phyloP scores from a whole-genome alignment of 1,284 basidiomycete genomes.

The Tilletia setariae region DNA sequence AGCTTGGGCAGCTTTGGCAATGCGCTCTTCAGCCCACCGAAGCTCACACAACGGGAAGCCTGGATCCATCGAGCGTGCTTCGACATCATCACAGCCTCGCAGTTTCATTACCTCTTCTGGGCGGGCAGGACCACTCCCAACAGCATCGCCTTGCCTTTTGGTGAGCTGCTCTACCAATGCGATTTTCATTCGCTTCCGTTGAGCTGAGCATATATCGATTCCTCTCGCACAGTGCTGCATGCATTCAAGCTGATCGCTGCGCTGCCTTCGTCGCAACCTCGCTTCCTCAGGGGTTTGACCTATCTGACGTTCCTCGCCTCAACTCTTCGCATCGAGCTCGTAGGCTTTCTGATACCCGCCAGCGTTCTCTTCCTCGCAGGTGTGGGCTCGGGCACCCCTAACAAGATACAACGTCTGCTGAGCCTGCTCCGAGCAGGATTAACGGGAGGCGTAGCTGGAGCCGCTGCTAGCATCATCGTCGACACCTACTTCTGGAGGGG shows the following conservation, averaged over 20 bases:
- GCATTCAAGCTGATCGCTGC: constrained; percentile 63
- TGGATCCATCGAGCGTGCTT: constrained; percentile 43
- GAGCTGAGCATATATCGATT: not conserved
- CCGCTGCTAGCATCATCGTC: constrained; percentile 56
- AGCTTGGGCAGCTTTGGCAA: constrained; percentile 67
- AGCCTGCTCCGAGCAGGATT: not conserved
- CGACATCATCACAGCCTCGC: constrained; percentile 68
- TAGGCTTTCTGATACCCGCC: constrained; percentile 47
- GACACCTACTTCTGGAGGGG: constrained; percentile 84
- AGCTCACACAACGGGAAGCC: not conserved
- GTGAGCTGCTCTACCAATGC: constrained; percentile 62
- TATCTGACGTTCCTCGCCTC: constrained; percentile 68
- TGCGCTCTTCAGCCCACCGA: constrained; percentile 59
- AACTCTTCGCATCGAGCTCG: constrained; percentile 77
- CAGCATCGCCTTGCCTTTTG: constrained; percentile 73
- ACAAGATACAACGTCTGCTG: not conserved
- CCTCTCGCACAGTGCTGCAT: constrained; percentile 62
- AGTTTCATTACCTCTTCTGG: constrained; percentile 92
- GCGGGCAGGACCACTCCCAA: constrained; percentile 89
- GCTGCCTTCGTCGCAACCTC: not conserved
- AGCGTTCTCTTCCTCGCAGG: constrained; percentile 20
- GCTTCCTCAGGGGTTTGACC: constrained; percentile 44
- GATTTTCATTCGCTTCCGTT: not conserved
- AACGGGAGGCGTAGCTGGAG: not conserved
- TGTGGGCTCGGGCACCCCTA: constrained; percentile 19